Base-by-base conservation (phyloP, 2,329 filamentous ascomycete genomes). In the Fusarium sublunatum region DNA sequence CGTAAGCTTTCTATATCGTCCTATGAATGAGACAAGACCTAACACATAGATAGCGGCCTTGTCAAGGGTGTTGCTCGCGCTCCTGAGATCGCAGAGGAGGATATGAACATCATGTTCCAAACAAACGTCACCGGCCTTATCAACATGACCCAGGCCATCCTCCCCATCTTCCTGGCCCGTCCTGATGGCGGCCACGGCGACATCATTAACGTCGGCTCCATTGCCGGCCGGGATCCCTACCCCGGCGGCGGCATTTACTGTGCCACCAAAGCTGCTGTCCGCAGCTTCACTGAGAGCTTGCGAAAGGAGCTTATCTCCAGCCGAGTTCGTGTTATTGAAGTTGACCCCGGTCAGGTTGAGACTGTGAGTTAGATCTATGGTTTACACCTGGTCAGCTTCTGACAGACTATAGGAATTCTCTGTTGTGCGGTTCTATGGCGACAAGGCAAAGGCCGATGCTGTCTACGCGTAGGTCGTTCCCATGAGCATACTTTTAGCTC, bases 81-180 rank as follows among this genome's bases (percentile, higher is more conserved):
- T 1, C 93, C 93, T 15, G 86, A 91, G 36, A 97, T 99, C 74
- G 84, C 83, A 13, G 84, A 91, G 71, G 88, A 89, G 56, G 94
- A 99, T 78, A 90, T 97, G 70, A 83, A 90, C 70, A 73, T 88
- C 75, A 97, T 98, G 93, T 92, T 97, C 74, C 80, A 86, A 42
- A 98, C 95, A 56, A 99, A 99, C 75, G 93, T 98, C 48, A 95
- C 91, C 2, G 95, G 95, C 26, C 83, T 99, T 31, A 95, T 99
- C 81, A 91, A 94, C 82, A 92, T 98, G 90, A 98, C 95, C 1
- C 95, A 99, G 82, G 91, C 91, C 41, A 83, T 97, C 38, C 78
- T 98, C 15, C 88, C 91, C 48, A 88, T 93, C 74, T 96, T 93
- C 83, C 90, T 92, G 77, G 82, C 86, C 69, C 91, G 85, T 76